Percentiles rank a stretch among this genome's conserved stretches.
phyloP scores from a whole-genome alignment of 306 rosid genomes.

The Corylus americana region DNA sequence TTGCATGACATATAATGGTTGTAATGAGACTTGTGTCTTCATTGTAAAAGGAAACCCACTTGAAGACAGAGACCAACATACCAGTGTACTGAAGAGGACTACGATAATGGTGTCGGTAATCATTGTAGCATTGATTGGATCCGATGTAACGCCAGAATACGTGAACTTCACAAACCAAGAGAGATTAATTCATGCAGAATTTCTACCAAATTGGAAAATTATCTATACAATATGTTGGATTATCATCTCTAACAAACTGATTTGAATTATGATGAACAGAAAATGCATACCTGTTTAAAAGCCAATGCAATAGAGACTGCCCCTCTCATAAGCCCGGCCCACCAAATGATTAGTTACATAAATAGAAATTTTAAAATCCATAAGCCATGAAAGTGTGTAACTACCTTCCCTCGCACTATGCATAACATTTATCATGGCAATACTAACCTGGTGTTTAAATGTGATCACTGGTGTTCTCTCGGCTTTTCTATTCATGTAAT shows the following conservation, averaged over 20 bases:
- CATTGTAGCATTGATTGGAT: slow-evolving; percentile 77
- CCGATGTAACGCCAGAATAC: slow-evolving; percentile 67
- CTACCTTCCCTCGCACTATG: background rate
- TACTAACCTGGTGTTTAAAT: slow-evolving; percentile 62
- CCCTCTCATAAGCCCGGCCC: slow-evolving; percentile 96
- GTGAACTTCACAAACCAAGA: slow-evolving; percentile 64
- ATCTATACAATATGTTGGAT: background rate
- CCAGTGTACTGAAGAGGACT: slow-evolving; percentile 86
- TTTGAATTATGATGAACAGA: slow-evolving; percentile 7
- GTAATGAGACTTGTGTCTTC: background rate
- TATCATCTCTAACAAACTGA: background rate
- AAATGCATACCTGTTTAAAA: slow-evolving; percentile 67
- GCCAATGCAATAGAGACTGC: slow-evolving; percentile 96
- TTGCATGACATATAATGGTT: background rate
- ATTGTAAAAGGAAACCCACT: background rate
- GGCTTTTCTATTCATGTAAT: slow-evolving; percentile 50
- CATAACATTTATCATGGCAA: slow-evolving; percentile 1
- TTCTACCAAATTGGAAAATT: background rate
- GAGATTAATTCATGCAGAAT: slow-evolving; percentile 7
- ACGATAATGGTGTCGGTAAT: slow-evolving; percentile 75
- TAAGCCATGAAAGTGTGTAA: background rate
- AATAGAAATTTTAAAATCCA: slow-evolving; percentile 8
- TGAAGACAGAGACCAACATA: slow-evolving; percentile 30
- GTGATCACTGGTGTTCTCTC: slow-evolving; percentile 50
- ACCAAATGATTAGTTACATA: slow-evolving; percentile 77